Percentiles rank a stretch among this genome's conserved stretches.
Conservation (phyloP, 768 basidiomycete genomes). For the Myochromella boudieri region DNA sequence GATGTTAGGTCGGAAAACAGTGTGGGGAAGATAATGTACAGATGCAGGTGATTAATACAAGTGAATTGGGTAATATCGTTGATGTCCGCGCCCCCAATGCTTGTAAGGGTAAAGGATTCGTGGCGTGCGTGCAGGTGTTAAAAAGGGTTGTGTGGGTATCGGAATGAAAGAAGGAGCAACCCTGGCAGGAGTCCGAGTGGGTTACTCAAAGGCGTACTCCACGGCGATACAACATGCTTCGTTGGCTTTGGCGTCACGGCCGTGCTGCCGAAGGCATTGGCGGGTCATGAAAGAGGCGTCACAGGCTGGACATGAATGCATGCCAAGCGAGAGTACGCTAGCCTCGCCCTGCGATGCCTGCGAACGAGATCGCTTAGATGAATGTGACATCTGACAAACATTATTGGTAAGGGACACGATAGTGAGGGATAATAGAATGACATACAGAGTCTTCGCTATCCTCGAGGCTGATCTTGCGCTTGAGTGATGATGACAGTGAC, state of each 20-base stretch:
- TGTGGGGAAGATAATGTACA: slow-evolving; percentile 11
- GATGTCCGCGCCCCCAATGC: slow-evolving; percentile 11
- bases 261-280: slow-evolving; percentile 64
- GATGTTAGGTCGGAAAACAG: slow-evolving; percentile 9
- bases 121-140: slow-evolving; percentile 4
- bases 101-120: slow-evolving; percentile 7
- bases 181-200: too few relatives aligned
- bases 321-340: slow-evolving; percentile 39
- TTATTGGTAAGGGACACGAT: slow-evolving; percentile 9
- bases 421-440: slow-evolving; percentile 7
- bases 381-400: slow-evolving; percentile 43
- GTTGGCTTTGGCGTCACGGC: slow-evolving; percentile 46
- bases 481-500: slow-evolving; percentile 36
- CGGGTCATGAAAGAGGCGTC: slow-evolving; percentile 63
- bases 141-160: slow-evolving; percentile 4
- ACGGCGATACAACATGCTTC: slow-evolving; percentile 76
- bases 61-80: slow-evolving; percentile 15
- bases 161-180: slow-evolving; percentile 6
- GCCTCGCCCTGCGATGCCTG: slow-evolving; percentile 31
- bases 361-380: slow-evolving; percentile 58
- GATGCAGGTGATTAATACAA: slow-evolving; percentile 18
- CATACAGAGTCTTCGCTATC: slow-evolving; percentile 42
- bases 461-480: slow-evolving; percentile 50
- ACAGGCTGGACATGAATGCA: slow-evolving; percentile 74
- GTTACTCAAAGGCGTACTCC: slow-evolving; percentile 66